Conservation (phyloP, 768 basidiomycete genomes). For the Leccinum incarnatum region DNA sequence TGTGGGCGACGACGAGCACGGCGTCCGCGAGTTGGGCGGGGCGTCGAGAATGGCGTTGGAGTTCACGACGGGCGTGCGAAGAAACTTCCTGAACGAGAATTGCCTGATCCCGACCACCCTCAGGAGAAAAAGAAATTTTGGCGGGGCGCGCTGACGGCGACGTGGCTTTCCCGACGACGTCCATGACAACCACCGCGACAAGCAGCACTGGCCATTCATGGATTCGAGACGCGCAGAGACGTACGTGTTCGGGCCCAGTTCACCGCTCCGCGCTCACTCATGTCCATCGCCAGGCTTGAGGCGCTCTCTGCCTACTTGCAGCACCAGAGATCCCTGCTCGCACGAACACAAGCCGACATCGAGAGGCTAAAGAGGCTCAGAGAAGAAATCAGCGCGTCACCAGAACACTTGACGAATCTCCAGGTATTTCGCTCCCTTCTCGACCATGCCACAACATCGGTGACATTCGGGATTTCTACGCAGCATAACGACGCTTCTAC, state of each 20-base stretch:
- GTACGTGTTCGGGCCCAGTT: slow-evolving; percentile 16
- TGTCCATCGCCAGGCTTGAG: slow-evolving; percentile 34
- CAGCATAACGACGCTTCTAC: slow-evolving; percentile 12
- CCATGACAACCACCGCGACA: slow-evolving; percentile 34
- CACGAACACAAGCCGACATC: slow-evolving; percentile 62
- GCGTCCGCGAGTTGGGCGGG: slow-evolving; percentile 9
- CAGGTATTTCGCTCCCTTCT: slow-evolving; percentile 30
- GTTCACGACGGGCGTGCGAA: slow-evolving; percentile 22
- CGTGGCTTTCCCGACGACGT: slow-evolving; percentile 11
- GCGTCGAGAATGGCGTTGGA: slow-evolving; percentile 14
- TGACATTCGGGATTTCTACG: slow-evolving; percentile 9
- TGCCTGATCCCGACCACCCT: background rate
- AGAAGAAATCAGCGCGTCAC: slow-evolving; percentile 34
- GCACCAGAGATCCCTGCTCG: slow-evolving; percentile 56
- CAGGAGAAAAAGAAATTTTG: slow-evolving; percentile 25
- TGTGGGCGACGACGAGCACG: slow-evolving; percentile 28
- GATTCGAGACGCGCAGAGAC: slow-evolving; percentile 36
- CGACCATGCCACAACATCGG: slow-evolving; percentile 17
- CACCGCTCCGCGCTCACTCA: background rate
- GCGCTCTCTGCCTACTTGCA: slow-evolving; percentile 67
- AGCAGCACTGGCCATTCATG: slow-evolving; percentile 21
- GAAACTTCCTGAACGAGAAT: slow-evolving; percentile 14
- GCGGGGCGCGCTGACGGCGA: slow-evolving; percentile 15
- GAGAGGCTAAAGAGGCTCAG: slow-evolving; percentile 49
- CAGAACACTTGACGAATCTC: slow-evolving; percentile 33